Base-by-base conservation (phyloP, 306 rosid species). In the Fagus sylvatica region DNA sequence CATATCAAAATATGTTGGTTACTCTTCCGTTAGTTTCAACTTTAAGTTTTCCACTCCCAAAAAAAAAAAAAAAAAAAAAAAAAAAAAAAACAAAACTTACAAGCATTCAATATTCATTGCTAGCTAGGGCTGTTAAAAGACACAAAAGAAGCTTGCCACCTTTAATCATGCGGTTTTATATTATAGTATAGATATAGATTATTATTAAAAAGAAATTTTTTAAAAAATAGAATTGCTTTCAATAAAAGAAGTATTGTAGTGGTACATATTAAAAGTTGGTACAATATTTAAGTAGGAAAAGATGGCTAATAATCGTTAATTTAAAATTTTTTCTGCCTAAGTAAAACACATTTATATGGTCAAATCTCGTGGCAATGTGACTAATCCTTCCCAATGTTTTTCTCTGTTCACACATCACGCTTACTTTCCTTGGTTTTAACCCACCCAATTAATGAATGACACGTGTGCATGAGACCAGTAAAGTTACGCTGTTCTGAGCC, bases 301-400 rank as follows among this genome's bases (percentile, higher is more conserved):
- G 73, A 61, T 77, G 83, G 83, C n/a, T n/a, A n/a, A n/a, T n/a
- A n/a, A n/a, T 88, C 87, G 75, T n/a, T n/a, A n/a, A n/a, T n/a
- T n/a, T n/a, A n/a, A n/a, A n/a, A n/a, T 84, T 83, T 85, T 90
- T 92, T 93, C 92, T 77, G 73, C 85, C 78, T 16, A 67, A 79
- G 79, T 43, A 57, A 79, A 79, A 83, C 84, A 81, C 70, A 53
- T 79, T 68, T 80, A 74, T 67, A 28, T 83, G 79, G 87, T 89
- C 94, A 89, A 83, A 85, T 75, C 88, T 86, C 86, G 81, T 80
- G 81, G 84, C 78, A 79, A 80, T 79, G 59, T 41, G 48, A 69
- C 75, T 57, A 62, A 57, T 53, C 79, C 28, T 57, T 79, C 60
- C 30, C 69, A 4, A n/a, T 78, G 33, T 57, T 48, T 39, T 9